These are phyloP conservation scores for Diaporthe batatas DNA, from an alignment of 2,329 filamentous ascomycete species.

Conservation along the genomic window DNA sequence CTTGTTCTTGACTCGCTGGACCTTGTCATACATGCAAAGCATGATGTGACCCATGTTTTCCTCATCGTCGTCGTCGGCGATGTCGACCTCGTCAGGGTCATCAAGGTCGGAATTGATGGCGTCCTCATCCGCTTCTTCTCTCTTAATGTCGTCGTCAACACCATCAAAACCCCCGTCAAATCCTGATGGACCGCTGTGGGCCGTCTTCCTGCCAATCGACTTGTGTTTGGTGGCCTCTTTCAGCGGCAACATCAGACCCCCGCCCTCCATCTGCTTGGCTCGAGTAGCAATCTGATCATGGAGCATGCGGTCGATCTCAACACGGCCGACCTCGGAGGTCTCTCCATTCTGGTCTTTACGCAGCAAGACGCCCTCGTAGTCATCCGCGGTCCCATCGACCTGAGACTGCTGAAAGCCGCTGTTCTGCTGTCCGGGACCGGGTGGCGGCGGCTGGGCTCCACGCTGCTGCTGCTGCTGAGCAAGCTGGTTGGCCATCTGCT, in stretches of 20 bases:
- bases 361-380: constrained; percentile 72
- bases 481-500: constrained; percentile 51
- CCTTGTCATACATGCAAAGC: constrained; percentile 99
- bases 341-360: constrained; percentile 67
- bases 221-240: constrained; percentile 63
- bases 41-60: constrained; percentile 90
- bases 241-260: constrained; percentile 80
- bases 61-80: constrained; percentile 89
- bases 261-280: constrained; percentile 79
- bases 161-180: constrained; percentile 63
- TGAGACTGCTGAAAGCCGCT: constrained; percentile 65
- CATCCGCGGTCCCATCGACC: constrained; percentile 79
- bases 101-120: constrained; percentile 99
- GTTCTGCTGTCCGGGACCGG: constrained; percentile 53
- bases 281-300: constrained; percentile 76
- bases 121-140: constrained; percentile 83
- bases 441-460: constrained; percentile 23
- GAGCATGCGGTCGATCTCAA: constrained; percentile 77
- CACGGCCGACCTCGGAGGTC: constrained; percentile 67
- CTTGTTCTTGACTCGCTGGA: constrained; percentile 99
- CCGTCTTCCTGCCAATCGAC: constrained; percentile 45
- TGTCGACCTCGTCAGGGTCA: constrained; percentile 87
- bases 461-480: constrained; percentile 49
- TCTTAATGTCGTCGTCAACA: constrained; percentile 72
- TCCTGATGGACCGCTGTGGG: constrained; percentile 57